Conservation (phyloP, 768 basidiomycete species). For the Butyriboletus loyo region DNA sequence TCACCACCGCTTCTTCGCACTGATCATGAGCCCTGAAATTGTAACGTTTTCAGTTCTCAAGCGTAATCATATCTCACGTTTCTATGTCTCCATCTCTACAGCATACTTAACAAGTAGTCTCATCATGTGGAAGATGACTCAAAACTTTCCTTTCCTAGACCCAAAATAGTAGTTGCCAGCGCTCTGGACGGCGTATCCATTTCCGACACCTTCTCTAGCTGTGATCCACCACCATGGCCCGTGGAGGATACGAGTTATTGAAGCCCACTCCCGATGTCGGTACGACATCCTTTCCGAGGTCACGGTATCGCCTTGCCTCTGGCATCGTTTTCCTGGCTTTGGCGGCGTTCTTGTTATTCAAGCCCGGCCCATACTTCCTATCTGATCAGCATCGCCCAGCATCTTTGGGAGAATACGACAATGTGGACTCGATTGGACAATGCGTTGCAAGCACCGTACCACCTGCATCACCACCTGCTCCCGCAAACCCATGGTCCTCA, state of each 20-base stretch:
- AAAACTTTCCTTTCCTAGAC: not conserved
- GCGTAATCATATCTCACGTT: not conserved
- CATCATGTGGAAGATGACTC: not conserved
- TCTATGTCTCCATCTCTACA: not conserved
- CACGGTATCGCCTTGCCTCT: slow-evolving; percentile 13
- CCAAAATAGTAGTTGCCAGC: not conserved
- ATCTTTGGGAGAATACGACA: not conserved
- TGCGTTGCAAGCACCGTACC: slow-evolving; percentile 34
- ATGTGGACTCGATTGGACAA: slow-evolving; percentile 23
- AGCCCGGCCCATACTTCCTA: not conserved
- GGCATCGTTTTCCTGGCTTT: slow-evolving; percentile 12
- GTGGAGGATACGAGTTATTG: slow-evolving; percentile 16
- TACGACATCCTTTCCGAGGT: not conserved
- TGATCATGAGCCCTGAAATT: not conserved
- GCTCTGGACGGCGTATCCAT: no score
- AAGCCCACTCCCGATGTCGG: slow-evolving; percentile 7
- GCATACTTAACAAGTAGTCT: not conserved
- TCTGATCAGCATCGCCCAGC: not conserved
- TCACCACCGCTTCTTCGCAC: not conserved
- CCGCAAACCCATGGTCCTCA: slow-evolving; percentile 51
- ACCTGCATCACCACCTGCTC: slow-evolving; percentile 39
- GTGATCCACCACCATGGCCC: slow-evolving; percentile 14
- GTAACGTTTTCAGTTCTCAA: not conserved
- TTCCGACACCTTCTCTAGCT: no score
- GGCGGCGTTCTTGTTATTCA: slow-evolving; percentile 11